Evolutionary conservation across 1,284 basidiomycete species (phyloP), one percentile per base, ranked within the genome.

Genomic region (Limonomyces culmigenus): DNA sequence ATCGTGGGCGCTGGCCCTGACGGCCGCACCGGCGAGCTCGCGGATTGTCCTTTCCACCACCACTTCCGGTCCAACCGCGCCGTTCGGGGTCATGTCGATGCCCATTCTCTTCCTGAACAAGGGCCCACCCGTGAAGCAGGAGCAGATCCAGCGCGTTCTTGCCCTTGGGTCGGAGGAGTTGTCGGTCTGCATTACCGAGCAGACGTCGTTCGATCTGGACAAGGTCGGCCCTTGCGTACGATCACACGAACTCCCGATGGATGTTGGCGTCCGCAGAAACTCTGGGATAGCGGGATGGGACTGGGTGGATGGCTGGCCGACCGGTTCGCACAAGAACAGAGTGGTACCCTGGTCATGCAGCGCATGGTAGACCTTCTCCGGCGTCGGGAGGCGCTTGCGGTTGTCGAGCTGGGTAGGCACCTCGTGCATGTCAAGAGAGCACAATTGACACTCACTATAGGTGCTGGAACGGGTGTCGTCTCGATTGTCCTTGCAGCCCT

Each of bases 201-300:
- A 84, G 48, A 87, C 80, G 0, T 80, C 78, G 2, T 91, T 85
- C 50, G 86, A 88, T 50, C 61, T 92, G 4, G 86, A 91, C 60
- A 91, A 91, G 70, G 87, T 85, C 23, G 18, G 12, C 4, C 16
- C 15, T 16, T 29, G 12, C 29, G 34, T 30, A 17, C 15, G 19
- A 19, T 36, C 15, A 36, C 18, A 10, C 29, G 17, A 30, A 19
- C 19, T 30, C 11, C 18, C 23, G 4, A 29, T 14, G n/a, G n/a
- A n/a, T n/a, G n/a, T n/a, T n/a, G n/a, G n/a, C n/a, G n/a, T n/a
- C n/a, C n/a, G 5, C 57, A 89, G 86, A 91, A 89, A 84, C 69
- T 89, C 36, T 89, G 86, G 87, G 87, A 91, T 52, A 89, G 84
- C 38, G 86, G 85, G 2, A 65, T 88, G 33, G 84, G 80, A 2